These are phyloP conservation scores for Arthrobotrys musiformis DNA, from an alignment of 2,329 filamentous ascomycete species.

Conservation along the genomic window DNA sequence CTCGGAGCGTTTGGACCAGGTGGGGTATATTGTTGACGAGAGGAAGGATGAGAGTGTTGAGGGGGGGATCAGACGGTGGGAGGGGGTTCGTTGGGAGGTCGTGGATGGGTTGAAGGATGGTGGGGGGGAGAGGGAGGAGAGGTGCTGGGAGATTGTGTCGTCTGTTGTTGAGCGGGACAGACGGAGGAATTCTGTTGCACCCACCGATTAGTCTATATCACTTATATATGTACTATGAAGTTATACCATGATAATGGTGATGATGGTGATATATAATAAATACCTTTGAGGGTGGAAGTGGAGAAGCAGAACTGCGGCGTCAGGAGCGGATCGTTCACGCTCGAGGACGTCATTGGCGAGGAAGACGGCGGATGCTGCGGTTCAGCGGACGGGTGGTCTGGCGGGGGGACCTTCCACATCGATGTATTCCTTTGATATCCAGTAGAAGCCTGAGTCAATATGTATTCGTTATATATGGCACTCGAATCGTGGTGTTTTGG, in stretches of 20 bases:
- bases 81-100: constrained; percentile 71
- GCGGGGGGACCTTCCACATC: constrained; percentile 49
- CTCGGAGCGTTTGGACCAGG: constrained; percentile 84
- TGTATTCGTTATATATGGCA: too few species aligned
- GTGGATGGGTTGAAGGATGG: constrained; percentile 81
- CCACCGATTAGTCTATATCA: too few species aligned
- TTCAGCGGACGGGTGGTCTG: constrained; percentile 11
- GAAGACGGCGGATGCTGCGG: constrained; percentile 2
- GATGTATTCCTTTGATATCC: constrained; percentile 1
- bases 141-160: constrained; percentile 90
- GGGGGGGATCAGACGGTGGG: constrained; percentile 69
- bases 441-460: too few species aligned
- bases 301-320: constrained; percentile 83
- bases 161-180: constrained; percentile 85
- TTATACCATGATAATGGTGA: background rate
- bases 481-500: too few species aligned
- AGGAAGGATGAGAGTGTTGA: constrained; percentile 78
- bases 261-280: background rate
- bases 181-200: constrained; percentile 85
- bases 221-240: too few species aligned
- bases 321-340: constrained; percentile 65
- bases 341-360: constrained; percentile 40
- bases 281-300: constrained; percentile 75
- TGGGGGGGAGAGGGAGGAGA: constrained; percentile 76
- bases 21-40: constrained; percentile 81